Base-by-base conservation (phyloP, 495 filamentous ascomycete genomes). In the Hyphodiscus hymeniophilus region DNA sequence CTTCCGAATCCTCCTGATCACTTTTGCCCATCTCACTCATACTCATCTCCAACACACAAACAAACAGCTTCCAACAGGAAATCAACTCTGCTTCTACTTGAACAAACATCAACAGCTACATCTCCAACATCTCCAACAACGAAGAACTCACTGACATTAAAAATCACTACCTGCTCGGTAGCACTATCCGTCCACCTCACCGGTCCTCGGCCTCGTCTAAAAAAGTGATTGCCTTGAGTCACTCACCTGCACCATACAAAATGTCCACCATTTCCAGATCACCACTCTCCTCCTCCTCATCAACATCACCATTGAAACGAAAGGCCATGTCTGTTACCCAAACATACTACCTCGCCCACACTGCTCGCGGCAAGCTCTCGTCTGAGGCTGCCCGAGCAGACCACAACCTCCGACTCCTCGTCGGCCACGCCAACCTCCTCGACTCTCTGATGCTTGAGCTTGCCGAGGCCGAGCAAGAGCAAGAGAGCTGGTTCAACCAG, bases 401-500 rank as follows among this genome's bases (percentile, higher is more conserved):
- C 62, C 94, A 97, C 74, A 81, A 96, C 72, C 85, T 98, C 50
- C 81, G 91, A 60, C 81, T 90, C 11, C 80, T 98, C 45, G 92
- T 98, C 52, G 78, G 94, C 48, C 92, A 98, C 68, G 92, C 92
- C 75, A 98, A 98, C 75, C 82, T 98, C 12, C 86, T 98, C 57
- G 92, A 98, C 71, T 81, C 81, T 11, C 73, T 98, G 56, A 97
- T 96, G 92, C 72, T 95, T 51, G 89, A 95, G 62, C 86, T 98
- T 15, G 81, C 85, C 65, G 85, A 94, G 33, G 92, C 94, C 60
- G 94, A 98, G 72, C 77, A 80, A 51, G 89, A 97, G 64, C 92
- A 97, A 66, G 92, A 97, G 67, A 83, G 76, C 45, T 97, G 94
- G 94, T 97, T 96, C 81, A 89, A 96, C 78, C 81, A 91, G 68